Base-by-base conservation (phyloP, 2,329 filamentous ascomycete species). In the Dactylellina sp. region DNA sequence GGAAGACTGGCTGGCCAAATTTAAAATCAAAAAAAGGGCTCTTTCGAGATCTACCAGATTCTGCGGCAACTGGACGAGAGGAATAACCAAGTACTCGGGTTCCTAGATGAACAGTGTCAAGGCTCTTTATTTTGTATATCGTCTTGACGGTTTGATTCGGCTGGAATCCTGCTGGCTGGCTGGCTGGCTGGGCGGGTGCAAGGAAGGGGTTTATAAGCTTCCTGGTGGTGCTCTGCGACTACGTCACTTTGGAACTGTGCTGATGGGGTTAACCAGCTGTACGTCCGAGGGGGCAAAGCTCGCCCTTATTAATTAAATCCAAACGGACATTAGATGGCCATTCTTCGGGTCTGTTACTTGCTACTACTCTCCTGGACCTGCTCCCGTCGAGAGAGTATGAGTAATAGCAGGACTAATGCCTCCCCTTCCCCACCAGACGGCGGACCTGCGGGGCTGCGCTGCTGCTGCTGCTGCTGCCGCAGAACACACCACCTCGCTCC, bases 161-260 rank as follows among this genome's bases (percentile, higher is more conserved):
- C 46, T 50, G 46, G 42, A n/a, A 42, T n/a, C 16, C 12, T 18
- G 37, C 37, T 40, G 37, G 3, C 37, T 12, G 3, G 37, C n/a
- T 6, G 11, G n/a, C n/a, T n/a, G n/a, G n/a, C n/a, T n/a, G n/a
- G n/a, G n/a, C n/a, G n/a, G n/a, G n/a, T n/a, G n/a, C n/a, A n/a
- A n/a, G n/a, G n/a, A n/a, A n/a, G n/a, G n/a, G n/a, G n/a, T n/a
- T n/a, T n/a, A n/a, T n/a, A n/a, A n/a, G n/a, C n/a, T n/a, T n/a
- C n/a, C n/a, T n/a, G n/a, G n/a, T n/a, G n/a, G n/a, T n/a, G n/a
- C n/a, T n/a, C n/a, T 40, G 4, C 37, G 37, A 16, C 62, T 65
- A 65, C 62, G 62, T 65, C 62, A 65, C 62, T 64, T 50, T 55
- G 61, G 47, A 47, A 49, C 53, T 64, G 61, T n/a, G 18, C 61